A percentile compares a stretch with the other conserved stretches of the same genome.
Evolutionary conservation across 139 green algal species (phyloP).

Genomic region (Edaphochlamys debaryana): DNA sequence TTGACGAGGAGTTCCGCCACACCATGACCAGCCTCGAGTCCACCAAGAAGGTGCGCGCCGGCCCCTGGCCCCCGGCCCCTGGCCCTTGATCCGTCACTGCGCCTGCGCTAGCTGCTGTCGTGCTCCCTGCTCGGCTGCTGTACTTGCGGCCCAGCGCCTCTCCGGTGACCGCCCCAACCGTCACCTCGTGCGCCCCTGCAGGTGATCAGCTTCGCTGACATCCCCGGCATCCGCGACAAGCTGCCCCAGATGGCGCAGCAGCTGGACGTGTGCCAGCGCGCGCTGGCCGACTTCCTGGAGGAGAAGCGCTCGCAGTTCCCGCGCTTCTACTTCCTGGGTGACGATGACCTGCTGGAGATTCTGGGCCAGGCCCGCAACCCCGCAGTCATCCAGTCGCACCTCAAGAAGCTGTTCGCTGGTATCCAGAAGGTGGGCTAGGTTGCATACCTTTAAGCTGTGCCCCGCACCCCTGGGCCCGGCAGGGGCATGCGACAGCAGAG

Average conservation of each 20-base stretch:
- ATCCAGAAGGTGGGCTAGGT: conserved; percentile 82
- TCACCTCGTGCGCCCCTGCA: conserved; percentile 15
- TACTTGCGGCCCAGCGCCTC: no score
- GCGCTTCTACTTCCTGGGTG: conserved; percentile 89
- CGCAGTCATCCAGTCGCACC: conserved; percentile 81
- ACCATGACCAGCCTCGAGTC: conserved; percentile 67
- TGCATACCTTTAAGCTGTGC: no score
- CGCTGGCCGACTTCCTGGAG: conserved; percentile 84
- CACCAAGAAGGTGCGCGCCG: conserved; percentile 30
- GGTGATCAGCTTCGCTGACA: conserved; percentile 66
- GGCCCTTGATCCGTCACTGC: no score
- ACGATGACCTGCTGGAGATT: conserved; percentile 90
- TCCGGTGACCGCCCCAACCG: no score
- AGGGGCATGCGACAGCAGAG: no score
- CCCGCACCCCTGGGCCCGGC: no score
- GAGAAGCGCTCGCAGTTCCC: conserved; percentile 80
- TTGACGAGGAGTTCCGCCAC: conserved; percentile 81
- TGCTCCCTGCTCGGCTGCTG: no score
- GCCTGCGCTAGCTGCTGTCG: not conserved
- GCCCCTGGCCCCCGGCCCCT: no score
- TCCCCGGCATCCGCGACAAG: conserved; percentile 65
- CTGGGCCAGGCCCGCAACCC: conserved; percentile 82
- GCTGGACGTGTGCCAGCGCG: conserved; percentile 84
- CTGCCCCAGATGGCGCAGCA: conserved; percentile 75
- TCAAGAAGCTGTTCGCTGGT: conserved; percentile 91